phyloP scores from a whole-genome alignment of 352 stramenopile species.

The Globisporangium recalcitrans region DNA sequence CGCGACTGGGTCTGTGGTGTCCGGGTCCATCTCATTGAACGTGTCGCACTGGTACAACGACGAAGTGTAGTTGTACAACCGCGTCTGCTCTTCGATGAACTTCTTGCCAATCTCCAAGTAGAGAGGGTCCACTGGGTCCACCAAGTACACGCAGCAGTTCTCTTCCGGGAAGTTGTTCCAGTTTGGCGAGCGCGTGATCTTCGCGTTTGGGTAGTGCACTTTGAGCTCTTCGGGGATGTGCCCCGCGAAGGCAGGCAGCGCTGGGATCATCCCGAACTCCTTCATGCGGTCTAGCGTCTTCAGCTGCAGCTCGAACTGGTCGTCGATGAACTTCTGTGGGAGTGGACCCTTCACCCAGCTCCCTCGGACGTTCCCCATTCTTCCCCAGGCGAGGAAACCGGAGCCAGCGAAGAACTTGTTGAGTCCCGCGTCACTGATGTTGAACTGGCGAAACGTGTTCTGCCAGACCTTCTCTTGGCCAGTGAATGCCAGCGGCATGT shows the following conservation, averaged over 20 bases:
- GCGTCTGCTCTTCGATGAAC: conserved; percentile 68
- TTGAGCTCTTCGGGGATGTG: conserved; percentile 86
- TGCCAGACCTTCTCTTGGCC: conserved; percentile 89
- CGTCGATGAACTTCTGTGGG: conserved; percentile 80
- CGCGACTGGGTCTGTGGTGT: conserved; percentile 43
- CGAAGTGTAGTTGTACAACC: conserved; percentile 67
- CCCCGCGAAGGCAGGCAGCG: conserved; percentile 85
- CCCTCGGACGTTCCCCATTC: conserved; percentile 87
- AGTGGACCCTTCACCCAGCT: conserved; percentile 82
- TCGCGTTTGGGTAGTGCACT: conserved; percentile 57
- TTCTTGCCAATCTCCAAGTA: conserved; percentile 75
- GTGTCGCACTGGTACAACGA: conserved; percentile 79
- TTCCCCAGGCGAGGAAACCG: conserved; percentile 86
- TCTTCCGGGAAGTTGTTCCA: conserved; percentile 77
- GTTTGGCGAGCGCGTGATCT: conserved; percentile 76
- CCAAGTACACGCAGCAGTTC: conserved; percentile 82
- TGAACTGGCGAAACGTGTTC: conserved; percentile 82
- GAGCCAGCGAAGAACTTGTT: conserved; percentile 87
- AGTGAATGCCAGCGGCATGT: conserved; percentile 88
- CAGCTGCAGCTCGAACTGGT: conserved; percentile 69
- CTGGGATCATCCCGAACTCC: conserved; percentile 87
- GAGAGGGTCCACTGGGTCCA: conserved; percentile 74
- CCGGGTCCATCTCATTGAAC: conserved; percentile 81
- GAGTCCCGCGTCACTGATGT: conserved; percentile 67
- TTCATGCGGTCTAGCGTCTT: conserved; percentile 81